These are phyloP conservation scores for Pseudogymnoascus sp. DNA, from an alignment of 2,329 filamentous ascomycete genomes.

Conservation along the genomic window DNA sequence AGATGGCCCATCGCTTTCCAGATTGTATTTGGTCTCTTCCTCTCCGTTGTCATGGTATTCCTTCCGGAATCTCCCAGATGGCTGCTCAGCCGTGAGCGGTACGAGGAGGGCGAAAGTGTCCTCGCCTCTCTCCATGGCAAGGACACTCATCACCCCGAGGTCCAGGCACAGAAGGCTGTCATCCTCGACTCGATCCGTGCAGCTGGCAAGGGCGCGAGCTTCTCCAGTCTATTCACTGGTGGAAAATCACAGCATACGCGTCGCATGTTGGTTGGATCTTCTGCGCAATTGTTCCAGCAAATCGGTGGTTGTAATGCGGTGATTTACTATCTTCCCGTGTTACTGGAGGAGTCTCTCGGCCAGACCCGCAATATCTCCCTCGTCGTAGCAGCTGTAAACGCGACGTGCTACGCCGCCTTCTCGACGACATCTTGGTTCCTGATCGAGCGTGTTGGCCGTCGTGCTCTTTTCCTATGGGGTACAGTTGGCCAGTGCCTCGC, in stretches of 20 bases:
- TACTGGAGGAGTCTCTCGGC: not conserved
- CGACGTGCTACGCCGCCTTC: slow-evolving; percentile 39
- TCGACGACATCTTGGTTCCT: slow-evolving; percentile 35
- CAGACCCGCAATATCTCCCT: not conserved
- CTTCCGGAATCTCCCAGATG: slow-evolving; percentile 90
- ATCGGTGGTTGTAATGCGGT: slow-evolving; percentile 33
- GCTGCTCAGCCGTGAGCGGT: slow-evolving; percentile 47
- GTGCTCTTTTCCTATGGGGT: slow-evolving; percentile 55
- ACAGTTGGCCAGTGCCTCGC: not conserved
- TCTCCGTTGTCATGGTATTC: slow-evolving; percentile 58
- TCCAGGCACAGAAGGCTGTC: slow-evolving; percentile 43
- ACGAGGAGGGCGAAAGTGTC: not conserved
- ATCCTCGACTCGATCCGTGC: slow-evolving; percentile 47
- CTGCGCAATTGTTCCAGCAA: slow-evolving; percentile 42
- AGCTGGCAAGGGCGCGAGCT: slow-evolving; percentile 25
- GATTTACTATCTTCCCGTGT: slow-evolving; percentile 28
- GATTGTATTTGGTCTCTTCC: slow-evolving; percentile 59
- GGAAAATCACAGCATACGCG: slow-evolving; percentile 45
- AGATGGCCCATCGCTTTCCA: slow-evolving; percentile 80
- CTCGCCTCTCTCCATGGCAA: slow-evolving; percentile 15
- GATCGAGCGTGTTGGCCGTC: slow-evolving; percentile 53
- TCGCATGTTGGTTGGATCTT: slow-evolving; percentile 30
- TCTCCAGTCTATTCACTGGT: slow-evolving; percentile 38
- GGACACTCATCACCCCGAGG: slow-evolving; percentile 38
- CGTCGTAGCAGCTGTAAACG: not conserved